These are phyloP conservation scores for Noccaea bulbosa DNA, from an alignment of 345 rosid species.

Conservation along the genomic window DNA sequence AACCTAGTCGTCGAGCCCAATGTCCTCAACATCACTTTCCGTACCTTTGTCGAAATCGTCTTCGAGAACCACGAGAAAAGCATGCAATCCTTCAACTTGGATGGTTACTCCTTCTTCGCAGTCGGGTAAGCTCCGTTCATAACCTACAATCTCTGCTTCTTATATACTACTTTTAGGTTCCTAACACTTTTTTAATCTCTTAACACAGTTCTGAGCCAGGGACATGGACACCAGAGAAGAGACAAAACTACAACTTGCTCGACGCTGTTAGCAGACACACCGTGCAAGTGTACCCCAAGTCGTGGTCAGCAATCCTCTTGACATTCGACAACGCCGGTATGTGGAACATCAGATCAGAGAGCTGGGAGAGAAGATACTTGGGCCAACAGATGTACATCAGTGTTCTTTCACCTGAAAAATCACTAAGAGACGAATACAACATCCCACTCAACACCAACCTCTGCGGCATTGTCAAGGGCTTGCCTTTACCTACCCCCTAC, in stretches of 20 bases:
- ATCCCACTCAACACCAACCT: slow-evolving; percentile 59
- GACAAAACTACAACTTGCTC: slow-evolving; percentile 72
- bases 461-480: slow-evolving; percentile 61
- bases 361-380: slow-evolving; percentile 64
- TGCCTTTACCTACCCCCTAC: slow-evolving; percentile 76
- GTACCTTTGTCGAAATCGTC: slow-evolving; percentile 70
- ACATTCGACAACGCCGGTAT: slow-evolving; percentile 92
- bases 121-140: slow-evolving; percentile 60
- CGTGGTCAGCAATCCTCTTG: slow-evolving; percentile 83
- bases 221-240: slow-evolving; percentile 77
- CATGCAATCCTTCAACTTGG: slow-evolving; percentile 68
- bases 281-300: slow-evolving; percentile 79
- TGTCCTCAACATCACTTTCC: slow-evolving; percentile 66
- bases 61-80: slow-evolving; percentile 76
- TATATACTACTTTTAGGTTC: too few relatives aligned
- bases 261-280: slow-evolving; percentile 92
- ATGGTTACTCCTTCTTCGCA: slow-evolving; percentile 78
- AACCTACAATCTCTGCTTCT: too few relatives aligned
- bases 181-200: neutral
- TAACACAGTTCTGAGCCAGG: slow-evolving; percentile 67
- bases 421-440: slow-evolving; percentile 86
- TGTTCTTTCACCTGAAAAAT: slow-evolving; percentile 64
- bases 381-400: slow-evolving; percentile 80
- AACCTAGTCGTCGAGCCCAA: slow-evolving; percentile 47
- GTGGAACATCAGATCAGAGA: slow-evolving; percentile 90